These are phyloP conservation scores for Coemansia sp. DNA, from an alignment of 192 early-diverging fungal species.

Conservation along the genomic window DNA sequence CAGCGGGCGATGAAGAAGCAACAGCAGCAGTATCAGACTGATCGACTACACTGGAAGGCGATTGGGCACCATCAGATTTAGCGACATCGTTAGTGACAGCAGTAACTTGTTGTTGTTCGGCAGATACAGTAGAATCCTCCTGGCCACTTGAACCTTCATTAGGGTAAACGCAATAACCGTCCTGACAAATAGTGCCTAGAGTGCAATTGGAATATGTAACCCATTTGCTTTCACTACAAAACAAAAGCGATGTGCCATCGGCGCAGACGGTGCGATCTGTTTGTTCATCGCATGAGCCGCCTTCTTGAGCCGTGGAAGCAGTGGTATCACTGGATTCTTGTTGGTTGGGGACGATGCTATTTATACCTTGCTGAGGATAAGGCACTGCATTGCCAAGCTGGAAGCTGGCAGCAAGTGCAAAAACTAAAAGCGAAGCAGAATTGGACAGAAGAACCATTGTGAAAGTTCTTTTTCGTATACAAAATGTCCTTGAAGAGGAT, in stretches of 20 bases:
- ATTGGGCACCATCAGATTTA: neutral
- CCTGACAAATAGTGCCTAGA: conserved; percentile 30
- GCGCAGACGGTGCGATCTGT: conserved; percentile 31
- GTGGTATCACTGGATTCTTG: neutral
- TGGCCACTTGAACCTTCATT: neutral
- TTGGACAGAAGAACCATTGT: conserved; percentile 15
- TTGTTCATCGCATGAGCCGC: conserved; percentile 17
- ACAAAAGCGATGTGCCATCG: conserved; percentile 18
- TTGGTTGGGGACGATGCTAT: conserved; percentile 8
- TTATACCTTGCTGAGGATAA: conserved; percentile 26
- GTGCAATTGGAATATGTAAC: conserved; percentile 27
- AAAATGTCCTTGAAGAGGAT: no score
- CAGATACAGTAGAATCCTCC: neutral
- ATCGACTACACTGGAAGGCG: neutral
- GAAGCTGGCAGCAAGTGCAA: conserved; percentile 13
- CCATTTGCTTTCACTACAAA: conserved; percentile 41
- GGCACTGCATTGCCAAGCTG: conserved; percentile 20
- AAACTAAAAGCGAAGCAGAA: conserved; percentile 21
- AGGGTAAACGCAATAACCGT: conserved; percentile 28
- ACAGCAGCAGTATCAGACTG: neutral
- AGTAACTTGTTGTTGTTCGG: neutral
- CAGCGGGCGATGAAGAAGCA: neutral
- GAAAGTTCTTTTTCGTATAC: no score
- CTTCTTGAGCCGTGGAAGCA: neutral
- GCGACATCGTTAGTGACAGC: neutral